Base-by-base conservation (phyloP, 345 rosid genomes). In the Mangifera indica region DNA sequence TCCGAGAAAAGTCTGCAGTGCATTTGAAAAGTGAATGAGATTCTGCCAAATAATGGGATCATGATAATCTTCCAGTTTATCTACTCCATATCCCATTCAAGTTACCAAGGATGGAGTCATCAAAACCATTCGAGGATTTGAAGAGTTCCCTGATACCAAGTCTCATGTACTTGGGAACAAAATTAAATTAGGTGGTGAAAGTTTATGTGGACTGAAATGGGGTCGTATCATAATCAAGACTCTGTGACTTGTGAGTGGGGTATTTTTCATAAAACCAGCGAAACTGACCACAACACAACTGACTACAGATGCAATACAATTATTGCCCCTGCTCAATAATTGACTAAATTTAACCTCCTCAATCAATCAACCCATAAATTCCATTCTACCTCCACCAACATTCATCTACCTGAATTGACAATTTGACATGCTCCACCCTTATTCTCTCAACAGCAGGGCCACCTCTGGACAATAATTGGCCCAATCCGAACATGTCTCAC, bases 121-220 rank as follows among this genome's bases (percentile, higher is more conserved):
- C 42, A 78, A 83, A 37, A 46, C 60, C 65, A 69, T 87, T 61
- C 77, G 80, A 0, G 88, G 86, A 25, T 2, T 52, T n/a, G 70
- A 60, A 24, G 20, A 24, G 56, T 93, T 91, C 44, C 97, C 96
- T 10, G 97, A 93, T 83, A 91, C 98, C 51, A 72, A 77, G 3
- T 97, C 95, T 74, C 79, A 34, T 2, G 79, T 89, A 21, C 48
- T 88, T 54, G 98, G 97, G 9, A 60, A 4, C 32, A 85, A 72
- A 76, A 73, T 88, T 48, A 75, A 76, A 1, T 52, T 15, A 29
- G 32, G 32, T 29, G 32, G 1, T 29, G 3, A 29, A 29, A 29
- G 32, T 29, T 29, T 3, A n/a, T n/a, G 32, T 29, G 32, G 32
- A 29, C 3, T 29, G 32, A 3, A 29, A 29, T 29, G 32, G 32